A percentile compares a stretch with the other conserved stretches of the same genome.
Conservation (phyloP, 164 flowering plant species). For the Vitis riparia region DNA sequence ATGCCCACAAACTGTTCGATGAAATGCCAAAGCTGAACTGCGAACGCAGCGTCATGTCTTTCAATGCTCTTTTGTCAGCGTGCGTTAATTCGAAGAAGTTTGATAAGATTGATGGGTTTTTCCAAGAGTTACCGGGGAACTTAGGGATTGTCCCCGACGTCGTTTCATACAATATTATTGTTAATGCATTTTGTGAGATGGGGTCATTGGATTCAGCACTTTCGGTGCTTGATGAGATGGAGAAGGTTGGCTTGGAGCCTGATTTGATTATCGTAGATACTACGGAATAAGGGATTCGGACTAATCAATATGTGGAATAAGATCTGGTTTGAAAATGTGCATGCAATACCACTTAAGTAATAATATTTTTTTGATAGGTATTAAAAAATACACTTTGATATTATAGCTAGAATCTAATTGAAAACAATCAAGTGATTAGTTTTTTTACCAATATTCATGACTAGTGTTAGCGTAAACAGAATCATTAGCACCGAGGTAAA, state of each 20-base stretch:
- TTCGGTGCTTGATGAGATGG: slow-evolving; percentile 38
- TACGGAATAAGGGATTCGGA: no score
- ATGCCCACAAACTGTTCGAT: slow-evolving; percentile 54
- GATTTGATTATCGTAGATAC: no score
- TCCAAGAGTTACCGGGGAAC: slow-evolving; percentile 27
- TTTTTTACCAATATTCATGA: no score
- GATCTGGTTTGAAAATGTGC: no score
- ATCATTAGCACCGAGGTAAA: no score
- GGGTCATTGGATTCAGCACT: slow-evolving; percentile 38
- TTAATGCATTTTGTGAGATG: slow-evolving; percentile 38
- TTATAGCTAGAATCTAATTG: no score
- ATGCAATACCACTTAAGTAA: no score
- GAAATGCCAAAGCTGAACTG: slow-evolving; percentile 51
- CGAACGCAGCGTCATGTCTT: slow-evolving; percentile 31
- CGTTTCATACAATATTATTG: slow-evolving; percentile 39
- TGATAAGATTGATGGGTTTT: slow-evolving; percentile 32
- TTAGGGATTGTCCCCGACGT: slow-evolving; percentile 31
- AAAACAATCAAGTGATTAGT: no score
- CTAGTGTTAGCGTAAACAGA: no score
- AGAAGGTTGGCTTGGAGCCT: slow-evolving; percentile 27
- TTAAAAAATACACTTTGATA: no score
- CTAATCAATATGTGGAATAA: no score
- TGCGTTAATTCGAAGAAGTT: slow-evolving; percentile 28
- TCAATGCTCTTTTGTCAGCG: slow-evolving; percentile 53
- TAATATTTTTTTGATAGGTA: no score